phyloP scores from a whole-genome alignment of 1,284 basidiomycete genomes.

The Sanghuangporus sanghuang region DNA sequence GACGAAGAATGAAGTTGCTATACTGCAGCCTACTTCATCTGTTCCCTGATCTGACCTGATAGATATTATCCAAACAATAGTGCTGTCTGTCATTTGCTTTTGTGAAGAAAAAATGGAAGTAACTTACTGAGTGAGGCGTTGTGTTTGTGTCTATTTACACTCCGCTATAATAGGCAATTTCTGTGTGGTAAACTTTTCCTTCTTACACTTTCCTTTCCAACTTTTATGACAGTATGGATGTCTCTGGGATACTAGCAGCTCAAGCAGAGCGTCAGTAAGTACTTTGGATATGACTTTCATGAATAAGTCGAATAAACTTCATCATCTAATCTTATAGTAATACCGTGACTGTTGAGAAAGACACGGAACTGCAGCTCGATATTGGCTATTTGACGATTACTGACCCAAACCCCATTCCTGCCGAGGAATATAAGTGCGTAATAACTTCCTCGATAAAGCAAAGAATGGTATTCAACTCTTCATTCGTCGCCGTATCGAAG shows the following conservation, averaged over 20 bases:
- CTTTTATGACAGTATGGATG: conserved; percentile 54
- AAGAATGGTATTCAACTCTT: neutral
- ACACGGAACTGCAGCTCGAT: conserved; percentile 80
- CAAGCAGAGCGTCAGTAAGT: conserved; percentile 62
- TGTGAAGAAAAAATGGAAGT: neutral
- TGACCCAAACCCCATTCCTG: conserved; percentile 83
- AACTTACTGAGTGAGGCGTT: neutral
- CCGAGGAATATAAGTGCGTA: conserved; percentile 69
- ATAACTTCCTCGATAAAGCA: neutral
- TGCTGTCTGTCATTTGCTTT: neutral
- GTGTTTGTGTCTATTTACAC: neutral
- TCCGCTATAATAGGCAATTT: neutral
- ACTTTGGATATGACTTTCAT: neutral
- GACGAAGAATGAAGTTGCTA: conserved; percentile 37
- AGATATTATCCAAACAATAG: too few relatives aligned
- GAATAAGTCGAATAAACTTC: conserved; percentile 2
- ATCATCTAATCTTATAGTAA: conserved; percentile 39
- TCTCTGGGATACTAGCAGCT: conserved; percentile 67
- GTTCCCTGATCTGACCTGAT: too few relatives aligned
- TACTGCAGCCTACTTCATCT: neutral
- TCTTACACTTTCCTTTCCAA: neutral
- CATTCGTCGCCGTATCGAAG: conserved; percentile 32
- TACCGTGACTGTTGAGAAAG: conserved; percentile 68
- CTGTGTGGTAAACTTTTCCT: neutral
- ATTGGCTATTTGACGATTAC: conserved; percentile 80